These are phyloP conservation scores for Lonicera japonica DNA, from an alignment of 129 eudicot species.

Conservation along the genomic window DNA sequence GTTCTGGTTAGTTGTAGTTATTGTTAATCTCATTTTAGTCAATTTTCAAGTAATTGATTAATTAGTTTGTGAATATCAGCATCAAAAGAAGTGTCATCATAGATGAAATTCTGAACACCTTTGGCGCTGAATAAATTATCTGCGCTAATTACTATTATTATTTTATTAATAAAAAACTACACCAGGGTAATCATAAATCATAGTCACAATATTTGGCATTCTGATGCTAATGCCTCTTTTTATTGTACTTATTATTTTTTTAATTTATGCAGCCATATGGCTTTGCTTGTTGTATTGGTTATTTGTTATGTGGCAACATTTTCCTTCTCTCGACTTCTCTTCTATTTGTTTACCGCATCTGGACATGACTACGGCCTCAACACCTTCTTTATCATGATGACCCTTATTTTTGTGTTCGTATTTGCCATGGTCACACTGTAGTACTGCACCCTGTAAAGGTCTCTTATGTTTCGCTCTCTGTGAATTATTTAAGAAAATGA, in stretches of 20 bases:
- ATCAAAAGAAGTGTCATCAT: no score
- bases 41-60: no score
- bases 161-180: not conserved
- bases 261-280: conserved; percentile 59
- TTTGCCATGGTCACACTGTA: conserved; percentile 85
- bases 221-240: not conserved
- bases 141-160: not conserved
- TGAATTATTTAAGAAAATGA: no score
- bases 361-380: conserved; percentile 91
- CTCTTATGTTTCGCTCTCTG: conserved; percentile 11
- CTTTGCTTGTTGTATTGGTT: conserved; percentile 82
- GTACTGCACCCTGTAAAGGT: conserved; percentile 80
- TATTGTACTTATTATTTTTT: not conserved
- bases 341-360: conserved; percentile 77
- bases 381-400: conserved; percentile 81
- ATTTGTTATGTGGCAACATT: conserved; percentile 79
- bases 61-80: no score
- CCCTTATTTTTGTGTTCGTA: conserved; percentile 61
- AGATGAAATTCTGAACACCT: no score
- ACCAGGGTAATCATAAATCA: not conserved
- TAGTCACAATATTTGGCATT: not conserved
- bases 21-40: not conserved
- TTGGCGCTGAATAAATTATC: not conserved
- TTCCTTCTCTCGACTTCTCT: conserved; percentile 65
- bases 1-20: conserved; percentile 59